A percentile compares a stretch with the other conserved stretches of the same genome.
phyloP scores from a whole-genome alignment of 768 basidiomycete genomes.

The Clavaria fumosa region DNA sequence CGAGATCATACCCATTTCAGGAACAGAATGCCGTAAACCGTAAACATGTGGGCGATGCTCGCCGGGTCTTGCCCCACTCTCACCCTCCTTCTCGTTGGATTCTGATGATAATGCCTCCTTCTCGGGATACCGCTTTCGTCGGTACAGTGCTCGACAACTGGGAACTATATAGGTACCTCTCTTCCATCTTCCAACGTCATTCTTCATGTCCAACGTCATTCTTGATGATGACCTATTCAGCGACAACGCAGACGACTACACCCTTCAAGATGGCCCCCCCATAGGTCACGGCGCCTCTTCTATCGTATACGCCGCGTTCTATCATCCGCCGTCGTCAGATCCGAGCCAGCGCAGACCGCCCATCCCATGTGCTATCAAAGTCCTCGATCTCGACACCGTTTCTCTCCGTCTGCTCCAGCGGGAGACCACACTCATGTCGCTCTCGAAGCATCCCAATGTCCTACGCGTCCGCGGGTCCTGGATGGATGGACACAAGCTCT shows the following conservation, averaged over 20 bases:
- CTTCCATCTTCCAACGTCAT: conserved; percentile 3
- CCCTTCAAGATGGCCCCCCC: conserved; percentile 51
- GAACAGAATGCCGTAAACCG: too few relatives aligned
- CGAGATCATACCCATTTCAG: too few relatives aligned
- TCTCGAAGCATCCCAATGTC: conserved; percentile 88
- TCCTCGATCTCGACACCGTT: conserved; percentile 73
- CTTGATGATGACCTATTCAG: conserved; percentile 21
- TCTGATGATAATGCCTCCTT: too few relatives aligned
- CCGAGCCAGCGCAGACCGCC: conserved; percentile 16
- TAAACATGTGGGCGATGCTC: too few relatives aligned
- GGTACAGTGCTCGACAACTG: conserved; percentile 78
- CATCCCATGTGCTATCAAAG: conserved; percentile 70
- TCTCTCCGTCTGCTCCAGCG: conserved; percentile 62
- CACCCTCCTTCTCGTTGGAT: too few relatives aligned
- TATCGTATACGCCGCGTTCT: conserved; percentile 70
- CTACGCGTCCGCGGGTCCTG: conserved; percentile 83
- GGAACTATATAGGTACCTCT: conserved; percentile 56
- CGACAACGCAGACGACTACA: conserved; percentile 57
- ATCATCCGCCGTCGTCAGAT: conserved; percentile 21
- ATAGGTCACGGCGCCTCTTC: conserved; percentile 91
- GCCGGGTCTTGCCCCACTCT: too few relatives aligned
- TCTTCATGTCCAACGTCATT: conserved; percentile 6
- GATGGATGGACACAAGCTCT: conserved; percentile 70
- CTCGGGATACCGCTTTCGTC: too few relatives aligned
- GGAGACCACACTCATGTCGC: conserved; percentile 85